These are phyloP conservation scores for Cladosporium sp. DNA, from an alignment of 2,329 filamentous ascomycete species.

Conservation along the genomic window DNA sequence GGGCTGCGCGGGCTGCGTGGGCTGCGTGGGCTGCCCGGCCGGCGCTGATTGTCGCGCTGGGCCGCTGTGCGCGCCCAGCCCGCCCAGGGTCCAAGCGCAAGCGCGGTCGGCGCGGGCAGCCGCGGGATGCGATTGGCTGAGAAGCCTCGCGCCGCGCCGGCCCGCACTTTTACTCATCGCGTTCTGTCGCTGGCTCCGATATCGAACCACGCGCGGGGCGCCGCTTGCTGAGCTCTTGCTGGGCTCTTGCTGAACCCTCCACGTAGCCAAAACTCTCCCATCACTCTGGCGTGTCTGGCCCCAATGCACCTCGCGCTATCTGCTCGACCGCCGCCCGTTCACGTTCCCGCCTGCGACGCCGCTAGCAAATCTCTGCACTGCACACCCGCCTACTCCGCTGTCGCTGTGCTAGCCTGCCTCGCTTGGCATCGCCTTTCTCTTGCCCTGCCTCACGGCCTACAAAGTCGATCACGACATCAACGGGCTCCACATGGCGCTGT, in stretches of 20 bases:
- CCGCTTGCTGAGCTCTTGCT: not conserved
- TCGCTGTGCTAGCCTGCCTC: not conserved
- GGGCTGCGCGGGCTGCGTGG: not conserved
- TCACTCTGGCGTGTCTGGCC: constrained; percentile 3
- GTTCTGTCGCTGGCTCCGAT: not conserved
- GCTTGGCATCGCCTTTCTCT: not conserved
- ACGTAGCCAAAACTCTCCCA: not conserved
- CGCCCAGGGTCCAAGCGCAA: too few relatives aligned
- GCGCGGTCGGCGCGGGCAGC: too few relatives aligned
- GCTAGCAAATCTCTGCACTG: constrained; percentile 10
- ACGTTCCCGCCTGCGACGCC: not conserved
- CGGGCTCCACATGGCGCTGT: not conserved
- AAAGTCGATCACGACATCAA: not conserved
- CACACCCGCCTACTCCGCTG: not conserved
- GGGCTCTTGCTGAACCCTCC: not conserved
- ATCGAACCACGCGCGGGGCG: not conserved
- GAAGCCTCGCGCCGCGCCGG: not conserved
- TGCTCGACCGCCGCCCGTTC: not conserved
- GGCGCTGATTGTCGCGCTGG: not conserved
- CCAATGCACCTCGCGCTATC: not conserved
- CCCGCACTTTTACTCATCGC: not conserved
- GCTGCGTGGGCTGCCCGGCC: not conserved
- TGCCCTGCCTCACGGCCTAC: not conserved
- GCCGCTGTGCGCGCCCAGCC: too few relatives aligned
- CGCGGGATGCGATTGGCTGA: not conserved